A percentile compares a stretch with the other conserved stretches of the same genome.
Conservation (phyloP, 2,329 filamentous ascomycete genomes). For the Botrytis porri region DNA sequence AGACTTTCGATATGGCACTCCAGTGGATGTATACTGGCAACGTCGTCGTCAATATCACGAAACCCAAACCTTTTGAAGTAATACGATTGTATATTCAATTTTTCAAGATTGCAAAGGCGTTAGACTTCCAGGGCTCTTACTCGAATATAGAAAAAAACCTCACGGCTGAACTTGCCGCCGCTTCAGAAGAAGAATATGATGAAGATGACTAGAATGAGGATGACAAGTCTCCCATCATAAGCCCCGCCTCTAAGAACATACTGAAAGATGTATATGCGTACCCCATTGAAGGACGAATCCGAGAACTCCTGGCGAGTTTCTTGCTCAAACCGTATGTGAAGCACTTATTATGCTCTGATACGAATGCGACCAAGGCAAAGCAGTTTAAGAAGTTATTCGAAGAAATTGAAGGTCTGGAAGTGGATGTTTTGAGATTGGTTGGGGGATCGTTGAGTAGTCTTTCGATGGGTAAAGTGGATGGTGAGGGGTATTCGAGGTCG, state of each 20-base stretch:
- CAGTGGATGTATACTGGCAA: constrained; percentile 17
- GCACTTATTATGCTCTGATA: neutral
- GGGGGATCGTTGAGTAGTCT: neutral
- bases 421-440: neutral
- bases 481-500: neutral
- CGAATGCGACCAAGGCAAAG: neutral
- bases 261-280: neutral
- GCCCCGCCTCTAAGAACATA: neutral
- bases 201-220: neutral
- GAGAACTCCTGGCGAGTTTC: neutral
- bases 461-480: neutral
- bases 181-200: neutral
- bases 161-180: neutral
- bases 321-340: neutral
- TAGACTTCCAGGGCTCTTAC: neutral
- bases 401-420: neutral
- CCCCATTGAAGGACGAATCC: neutral
- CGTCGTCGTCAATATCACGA: neutral
- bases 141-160: neutral
- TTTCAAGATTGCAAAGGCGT: neutral
- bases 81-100: neutral
- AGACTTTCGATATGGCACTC: constrained; percentile 9
- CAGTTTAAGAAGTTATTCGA: neutral
- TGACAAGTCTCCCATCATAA: neutral
- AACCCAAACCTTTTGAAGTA: neutral